Base-by-base conservation (phyloP, 345 rosid species). In the Trapa incisa region DNA sequence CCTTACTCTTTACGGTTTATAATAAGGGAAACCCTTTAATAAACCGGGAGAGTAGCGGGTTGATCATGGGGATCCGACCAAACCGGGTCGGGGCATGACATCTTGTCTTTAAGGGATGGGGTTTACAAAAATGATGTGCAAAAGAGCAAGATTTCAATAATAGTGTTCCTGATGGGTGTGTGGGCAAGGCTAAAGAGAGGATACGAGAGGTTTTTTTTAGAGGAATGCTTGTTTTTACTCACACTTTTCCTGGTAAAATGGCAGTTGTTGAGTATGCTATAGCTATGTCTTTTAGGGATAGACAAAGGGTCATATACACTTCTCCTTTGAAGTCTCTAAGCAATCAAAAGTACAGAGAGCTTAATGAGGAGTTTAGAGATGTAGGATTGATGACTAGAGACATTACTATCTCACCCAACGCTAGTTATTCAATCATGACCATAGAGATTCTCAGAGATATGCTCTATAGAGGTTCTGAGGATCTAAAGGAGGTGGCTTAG, bases 311-410 rank as follows among this genome's bases (percentile, higher is more conserved):
- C 64, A 82, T 94, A 38, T 94, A 94, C 68, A 94, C 99, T 38
- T 94, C 99, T 0, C 99, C 99, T 0, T 78, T 94, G 83, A 94
- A 91, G 79, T 97, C 99, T 62, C 75, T 94, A 88, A 94, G 99
- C 76, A 94, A 94, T 75, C 99, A 94, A 78, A 94, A 94, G 87
- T 91, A 83, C 53, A 84, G 99, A 76, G 99, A 94, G 82, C 73
- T 94, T 47, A 93, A 88, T 58, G 96, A 87, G 45, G 99, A 94
- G 83, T 94, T 94, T 69, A 66, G 79, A 45, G 99, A 94, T 79
- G 99, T 94, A 47, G 99, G 99, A 38, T 79, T 94, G 84, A 94
- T 94, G 99, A 94, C 99, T 1, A 97, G 99, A 52, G 99, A 94
- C 73, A 97, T 94, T 15, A 94, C 99, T 47, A 79, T 94, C 50